Percentiles rank a stretch among this genome's conserved stretches.
phyloP scores from a whole-genome alignment of 352 stramenopile genomes.

The Globisporangium cystogenes region DNA sequence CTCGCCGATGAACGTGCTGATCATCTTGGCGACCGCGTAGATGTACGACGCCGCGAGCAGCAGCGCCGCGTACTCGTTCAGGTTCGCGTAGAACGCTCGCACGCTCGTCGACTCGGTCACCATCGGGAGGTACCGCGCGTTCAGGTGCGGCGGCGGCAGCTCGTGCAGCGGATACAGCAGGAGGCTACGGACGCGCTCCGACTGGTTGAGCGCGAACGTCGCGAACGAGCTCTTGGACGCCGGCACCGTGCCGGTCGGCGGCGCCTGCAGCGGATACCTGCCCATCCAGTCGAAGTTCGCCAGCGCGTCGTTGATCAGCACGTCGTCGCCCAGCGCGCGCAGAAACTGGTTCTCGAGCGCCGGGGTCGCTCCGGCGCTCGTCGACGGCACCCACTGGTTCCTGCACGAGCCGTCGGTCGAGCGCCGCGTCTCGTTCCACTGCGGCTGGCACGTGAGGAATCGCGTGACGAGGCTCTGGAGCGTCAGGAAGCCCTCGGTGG shows the following conservation, averaged over 20 bases:
- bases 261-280: neutral
- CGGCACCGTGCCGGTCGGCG: neutral
- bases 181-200: neutral
- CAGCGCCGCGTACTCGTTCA: conserved; percentile 21
- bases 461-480: conserved; percentile 39
- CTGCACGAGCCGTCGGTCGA: conserved; percentile 14
- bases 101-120: conserved; percentile 17
- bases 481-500: conserved; percentile 32
- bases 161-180: conserved; percentile 28
- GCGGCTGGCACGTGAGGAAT: conserved; percentile 33
- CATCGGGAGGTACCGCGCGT: conserved; percentile 23
- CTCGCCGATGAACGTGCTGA: conserved; percentile 24
- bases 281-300: neutral
- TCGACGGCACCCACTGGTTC: conserved; percentile 7
- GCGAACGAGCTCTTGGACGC: neutral
- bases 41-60: conserved; percentile 25
- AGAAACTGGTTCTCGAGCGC: conserved; percentile 1
- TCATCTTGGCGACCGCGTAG: conserved; percentile 23
- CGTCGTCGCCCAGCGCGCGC: conserved; percentile 8
- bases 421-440: conserved; percentile 21
- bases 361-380: conserved; percentile 3
- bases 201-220: conserved; percentile 1
- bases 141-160: conserved; percentile 30
- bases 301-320: conserved; percentile 12
- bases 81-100: conserved; percentile 30